Percentiles rank a stretch among this genome's conserved stretches.
Evolutionary conservation across 495 filamentous ascomycete genomes (phyloP).

Genomic region (Jackrogersella minutella): DNA sequence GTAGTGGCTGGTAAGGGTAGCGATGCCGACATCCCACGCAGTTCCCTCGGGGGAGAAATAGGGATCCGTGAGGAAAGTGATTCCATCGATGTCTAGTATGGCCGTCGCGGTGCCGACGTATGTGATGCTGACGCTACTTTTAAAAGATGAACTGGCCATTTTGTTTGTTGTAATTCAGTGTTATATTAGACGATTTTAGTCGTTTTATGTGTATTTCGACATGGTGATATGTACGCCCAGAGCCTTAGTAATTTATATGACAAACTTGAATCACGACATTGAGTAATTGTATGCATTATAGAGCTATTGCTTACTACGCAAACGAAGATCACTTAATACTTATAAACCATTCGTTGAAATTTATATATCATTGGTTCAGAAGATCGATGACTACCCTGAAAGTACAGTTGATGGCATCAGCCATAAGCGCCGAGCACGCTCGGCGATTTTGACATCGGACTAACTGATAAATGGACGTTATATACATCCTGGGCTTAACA

Average conservation of each 20-base stretch:
- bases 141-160: slow-evolving; percentile 20
- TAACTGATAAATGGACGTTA: not conserved
- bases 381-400: slow-evolving; percentile 6
- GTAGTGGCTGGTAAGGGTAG: slow-evolving; percentile 46
- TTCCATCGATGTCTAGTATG: slow-evolving; percentile 55
- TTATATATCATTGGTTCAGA: not conserved
- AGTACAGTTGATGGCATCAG: not conserved
- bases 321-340: not conserved
- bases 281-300: not conserved
- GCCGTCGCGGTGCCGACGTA: slow-evolving; percentile 63
- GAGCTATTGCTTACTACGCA: slow-evolving; percentile 9
- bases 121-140: slow-evolving; percentile 46
- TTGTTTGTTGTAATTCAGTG: not conserved
- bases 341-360: not conserved
- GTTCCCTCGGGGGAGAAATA: slow-evolving; percentile 60
- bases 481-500: not conserved
- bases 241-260: not conserved
- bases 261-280: not conserved
- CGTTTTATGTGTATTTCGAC: no score
- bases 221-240: not conserved
- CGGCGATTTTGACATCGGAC: no score
- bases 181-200: no score
- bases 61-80: slow-evolving; percentile 63
- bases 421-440: slow-evolving; percentile 2
- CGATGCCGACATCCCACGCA: slow-evolving; percentile 44